These are phyloP conservation scores for Xylaria sp. DNA, from an alignment of 495 filamentous ascomycete genomes.

Conservation along the genomic window DNA sequence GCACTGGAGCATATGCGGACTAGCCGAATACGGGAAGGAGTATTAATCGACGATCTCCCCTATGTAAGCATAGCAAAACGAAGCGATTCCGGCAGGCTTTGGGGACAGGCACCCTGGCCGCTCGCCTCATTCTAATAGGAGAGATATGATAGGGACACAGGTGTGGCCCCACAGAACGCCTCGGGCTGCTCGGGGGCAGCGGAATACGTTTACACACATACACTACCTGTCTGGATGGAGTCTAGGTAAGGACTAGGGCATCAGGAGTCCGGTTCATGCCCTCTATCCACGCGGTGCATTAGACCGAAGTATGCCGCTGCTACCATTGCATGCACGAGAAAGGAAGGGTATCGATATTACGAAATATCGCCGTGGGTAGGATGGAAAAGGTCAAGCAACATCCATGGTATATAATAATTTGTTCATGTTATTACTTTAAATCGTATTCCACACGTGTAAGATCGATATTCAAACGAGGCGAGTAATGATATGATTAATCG, in stretches of 20 bases:
- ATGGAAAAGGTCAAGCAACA: neutral
- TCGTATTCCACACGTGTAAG: neutral
- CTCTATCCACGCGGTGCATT: constrained; percentile 9
- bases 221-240: constrained; percentile 4
- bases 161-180: neutral
- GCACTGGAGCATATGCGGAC: neutral
- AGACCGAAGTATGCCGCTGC: constrained; percentile 5
- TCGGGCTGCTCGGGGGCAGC: constrained; percentile 3
- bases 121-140: constrained; percentile 3
- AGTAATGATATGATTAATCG: neutral
- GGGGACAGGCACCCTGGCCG: neutral
- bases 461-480: neutral
- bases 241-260: neutral
- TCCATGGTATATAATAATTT: neutral
- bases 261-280: constrained; percentile 5
- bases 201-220: neutral
- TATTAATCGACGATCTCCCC: constrained; percentile 12
- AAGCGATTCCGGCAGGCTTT: constrained; percentile 12
- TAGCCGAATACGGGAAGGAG: constrained; percentile 5
- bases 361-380: neutral
- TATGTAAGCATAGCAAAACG: neutral
- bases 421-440: neutral
- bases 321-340: constrained; percentile 14
- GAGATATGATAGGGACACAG: neutral
- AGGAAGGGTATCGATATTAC: neutral